Evolutionary conservation across 306 rosid species (phyloP).

Genomic region (Prunus fruticosa): DNA sequence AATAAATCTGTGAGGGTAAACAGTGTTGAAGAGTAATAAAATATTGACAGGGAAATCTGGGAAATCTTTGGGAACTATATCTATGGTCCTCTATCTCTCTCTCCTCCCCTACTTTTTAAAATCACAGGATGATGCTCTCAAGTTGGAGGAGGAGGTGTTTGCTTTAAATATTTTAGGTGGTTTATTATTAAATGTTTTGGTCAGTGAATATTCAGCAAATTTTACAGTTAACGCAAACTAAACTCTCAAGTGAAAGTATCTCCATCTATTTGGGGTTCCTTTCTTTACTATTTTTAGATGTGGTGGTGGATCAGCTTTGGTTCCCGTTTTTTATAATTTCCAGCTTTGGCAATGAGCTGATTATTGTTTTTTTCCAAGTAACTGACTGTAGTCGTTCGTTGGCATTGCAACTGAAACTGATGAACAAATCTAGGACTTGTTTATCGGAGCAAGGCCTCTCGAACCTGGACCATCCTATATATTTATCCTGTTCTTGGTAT

Average conservation of each 20-base stretch:
- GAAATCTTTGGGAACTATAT: not conserved
- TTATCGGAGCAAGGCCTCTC: not conserved
- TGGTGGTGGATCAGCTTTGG: not conserved
- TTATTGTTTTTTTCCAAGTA: not conserved
- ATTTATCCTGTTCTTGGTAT: not conserved
- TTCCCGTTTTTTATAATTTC: not conserved
- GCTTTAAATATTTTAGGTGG: not conserved
- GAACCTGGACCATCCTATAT: not conserved
- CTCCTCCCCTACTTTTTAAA: not conserved
- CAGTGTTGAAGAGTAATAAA: not conserved
- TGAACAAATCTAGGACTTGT: not conserved
- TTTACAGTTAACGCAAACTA: not conserved
- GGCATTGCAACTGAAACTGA: not conserved
- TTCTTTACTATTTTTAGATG: not conserved
- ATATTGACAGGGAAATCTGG: constrained; percentile 1
- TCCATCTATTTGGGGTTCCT: not conserved
- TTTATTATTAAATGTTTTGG: not conserved
- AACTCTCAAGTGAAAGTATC: not conserved
- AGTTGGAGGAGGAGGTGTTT: not conserved
- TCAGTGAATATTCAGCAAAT: not conserved
- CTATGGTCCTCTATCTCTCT: not conserved
- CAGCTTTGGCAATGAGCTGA: not conserved
- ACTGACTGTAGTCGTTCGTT: not conserved
- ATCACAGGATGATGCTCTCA: not conserved
- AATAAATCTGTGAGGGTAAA: not conserved